Evolutionary conservation across 768 basidiomycete genomes (phyloP).

Genomic region (Suillus weaverae): DNA sequence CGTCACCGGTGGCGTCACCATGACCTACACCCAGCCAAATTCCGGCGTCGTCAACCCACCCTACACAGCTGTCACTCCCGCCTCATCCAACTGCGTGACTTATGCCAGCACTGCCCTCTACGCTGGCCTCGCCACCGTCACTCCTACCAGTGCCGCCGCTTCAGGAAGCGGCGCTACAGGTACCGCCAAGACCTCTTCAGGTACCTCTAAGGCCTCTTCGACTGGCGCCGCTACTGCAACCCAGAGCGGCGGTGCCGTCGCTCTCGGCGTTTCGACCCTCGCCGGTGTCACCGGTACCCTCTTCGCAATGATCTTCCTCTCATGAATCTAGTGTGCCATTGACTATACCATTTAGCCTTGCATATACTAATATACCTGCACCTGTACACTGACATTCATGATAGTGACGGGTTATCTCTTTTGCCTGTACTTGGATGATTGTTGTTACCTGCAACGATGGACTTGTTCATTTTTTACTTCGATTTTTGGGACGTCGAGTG

Average conservation of each 20-base stretch:
- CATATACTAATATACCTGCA: slow-evolving; percentile 1
- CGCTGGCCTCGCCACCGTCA: slow-evolving; percentile 22
- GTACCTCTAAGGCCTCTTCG: neutral
- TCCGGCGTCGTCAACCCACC: slow-evolving; percentile 35
- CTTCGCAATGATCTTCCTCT: slow-evolving; percentile 39
- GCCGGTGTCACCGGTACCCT: slow-evolving; percentile 36
- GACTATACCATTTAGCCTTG: neutral
- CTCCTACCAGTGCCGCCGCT: slow-evolving; percentile 1
- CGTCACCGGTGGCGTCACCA: slow-evolving; percentile 38
- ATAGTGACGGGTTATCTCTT: neutral
- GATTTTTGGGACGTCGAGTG: neutral
- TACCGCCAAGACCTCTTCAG: slow-evolving; percentile 1
- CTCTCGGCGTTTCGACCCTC: slow-evolving; percentile 32
- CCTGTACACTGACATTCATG: neutral
- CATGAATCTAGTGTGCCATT: slow-evolving; percentile 23
- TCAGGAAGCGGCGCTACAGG: neutral
- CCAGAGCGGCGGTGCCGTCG: slow-evolving; percentile 18
- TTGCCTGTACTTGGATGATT: neutral
- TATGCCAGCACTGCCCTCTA: slow-evolving; percentile 39
- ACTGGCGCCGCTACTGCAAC: slow-evolving; percentile 17
- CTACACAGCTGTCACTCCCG: slow-evolving; percentile 40
- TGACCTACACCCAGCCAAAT: slow-evolving; percentile 45
- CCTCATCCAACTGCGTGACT: slow-evolving; percentile 46
- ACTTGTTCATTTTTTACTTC: neutral
- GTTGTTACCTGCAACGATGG: neutral